phyloP scores from a whole-genome alignment of 1,284 basidiomycete species.

The Austroboletus novae-zelandiae region DNA sequence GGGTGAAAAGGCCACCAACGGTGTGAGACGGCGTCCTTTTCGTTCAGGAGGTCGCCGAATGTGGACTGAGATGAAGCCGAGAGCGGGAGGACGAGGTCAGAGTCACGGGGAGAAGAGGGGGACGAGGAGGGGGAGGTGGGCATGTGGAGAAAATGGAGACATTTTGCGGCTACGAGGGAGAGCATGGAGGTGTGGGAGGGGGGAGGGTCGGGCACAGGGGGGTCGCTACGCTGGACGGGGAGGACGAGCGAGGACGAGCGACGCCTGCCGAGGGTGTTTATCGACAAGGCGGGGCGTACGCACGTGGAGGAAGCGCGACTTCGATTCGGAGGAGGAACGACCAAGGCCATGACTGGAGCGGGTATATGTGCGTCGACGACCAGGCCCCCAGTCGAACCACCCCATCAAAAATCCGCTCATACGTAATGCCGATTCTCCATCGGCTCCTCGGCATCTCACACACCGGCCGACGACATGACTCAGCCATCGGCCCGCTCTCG shows the following conservation, averaged over 20 bases:
- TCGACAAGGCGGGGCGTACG: conserved; percentile 51
- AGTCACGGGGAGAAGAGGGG: conserved; percentile 51
- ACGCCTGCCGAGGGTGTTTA: conserved; percentile 54
- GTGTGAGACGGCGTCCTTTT: conserved; percentile 36
- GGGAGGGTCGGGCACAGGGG: conserved; percentile 8
- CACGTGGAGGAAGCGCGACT: conserved; percentile 62
- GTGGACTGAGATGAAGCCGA: conserved; percentile 54
- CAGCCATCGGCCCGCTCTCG: conserved; percentile 3
- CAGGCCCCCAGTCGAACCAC: conserved; percentile 5
- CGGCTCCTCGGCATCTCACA: conserved; percentile 19
- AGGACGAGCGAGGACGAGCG: conserved; percentile 40
- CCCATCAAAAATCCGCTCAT: conserved; percentile 21
- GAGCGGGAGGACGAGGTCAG: conserved; percentile 66
- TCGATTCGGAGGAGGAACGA: conserved; percentile 38
- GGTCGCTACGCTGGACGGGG: conserved; percentile 21
- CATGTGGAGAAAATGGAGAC: conserved; percentile 51
- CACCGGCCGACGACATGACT: conserved; percentile 13
- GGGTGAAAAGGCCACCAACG: conserved; percentile 44
- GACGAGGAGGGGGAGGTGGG: conserved; percentile 41
- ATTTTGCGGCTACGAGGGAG: conserved; percentile 46
- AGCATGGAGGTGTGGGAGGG: conserved; percentile 43
- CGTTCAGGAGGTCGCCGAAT: conserved; percentile 47
- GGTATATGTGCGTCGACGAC: background rate
- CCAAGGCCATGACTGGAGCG: conserved; percentile 26
- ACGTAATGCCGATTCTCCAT: conserved; percentile 23